These are phyloP conservation scores for Chytriomyces sp. DNA, from an alignment of 192 early-diverging fungal species.

Conservation along the genomic window DNA sequence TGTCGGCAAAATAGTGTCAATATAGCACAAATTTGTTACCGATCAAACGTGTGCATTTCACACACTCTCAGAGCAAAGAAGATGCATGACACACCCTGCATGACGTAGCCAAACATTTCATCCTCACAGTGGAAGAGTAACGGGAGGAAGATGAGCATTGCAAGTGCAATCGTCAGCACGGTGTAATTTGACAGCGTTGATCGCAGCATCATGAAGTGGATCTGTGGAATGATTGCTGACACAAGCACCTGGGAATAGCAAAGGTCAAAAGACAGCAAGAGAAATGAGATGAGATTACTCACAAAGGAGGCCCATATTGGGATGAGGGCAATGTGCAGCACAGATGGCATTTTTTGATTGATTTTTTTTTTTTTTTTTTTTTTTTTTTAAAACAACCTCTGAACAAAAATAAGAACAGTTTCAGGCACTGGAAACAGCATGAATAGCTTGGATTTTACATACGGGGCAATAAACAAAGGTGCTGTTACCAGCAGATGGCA, in stretches of 20 bases:
- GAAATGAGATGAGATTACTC: neutral
- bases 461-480: too few relatives aligned
- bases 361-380: too few relatives aligned
- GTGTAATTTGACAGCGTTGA: too few relatives aligned
- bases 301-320: neutral
- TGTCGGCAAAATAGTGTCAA: neutral
- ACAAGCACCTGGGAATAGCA: neutral
- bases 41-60: neutral
- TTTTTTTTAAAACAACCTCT: too few relatives aligned
- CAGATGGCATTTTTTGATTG: too few relatives aligned
- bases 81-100: neutral
- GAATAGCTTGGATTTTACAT: too few relatives aligned
- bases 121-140: neutral
- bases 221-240: neutral
- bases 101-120: neutral
- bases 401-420: too few relatives aligned
- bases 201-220: conserved; percentile 13
- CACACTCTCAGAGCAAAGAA: conserved; percentile 5
- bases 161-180: neutral
- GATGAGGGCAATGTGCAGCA: neutral
- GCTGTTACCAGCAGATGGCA: too few relatives aligned
- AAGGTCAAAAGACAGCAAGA: neutral
- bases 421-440: too few relatives aligned
- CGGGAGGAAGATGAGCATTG: neutral
- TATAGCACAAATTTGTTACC: neutral